A percentile compares a stretch with the other conserved stretches of the same genome.
Evolutionary conservation across 352 stramenopile genomes (phyloP).

Genomic region (Thalassiosira hispida): DNA sequence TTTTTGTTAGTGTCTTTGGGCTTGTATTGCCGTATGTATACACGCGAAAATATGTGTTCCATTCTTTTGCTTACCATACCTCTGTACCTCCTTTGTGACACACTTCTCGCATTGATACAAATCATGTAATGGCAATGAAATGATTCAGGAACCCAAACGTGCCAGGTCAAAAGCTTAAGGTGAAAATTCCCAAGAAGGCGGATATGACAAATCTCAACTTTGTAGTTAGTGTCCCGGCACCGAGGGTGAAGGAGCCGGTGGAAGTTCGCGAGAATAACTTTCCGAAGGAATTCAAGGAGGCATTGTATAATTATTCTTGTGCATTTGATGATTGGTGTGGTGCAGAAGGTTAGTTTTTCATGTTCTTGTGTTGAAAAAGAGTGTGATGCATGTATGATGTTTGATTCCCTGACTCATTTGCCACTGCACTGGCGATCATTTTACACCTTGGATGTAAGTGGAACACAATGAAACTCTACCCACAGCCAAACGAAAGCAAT

Average conservation of each 20-base stretch:
- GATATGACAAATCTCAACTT: constrained; percentile 61
- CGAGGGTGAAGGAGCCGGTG: constrained; percentile 34
- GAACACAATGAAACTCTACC: constrained; percentile 40
- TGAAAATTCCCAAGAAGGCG: constrained; percentile 73
- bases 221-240: constrained; percentile 74
- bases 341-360: constrained; percentile 48
- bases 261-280: constrained; percentile 73
- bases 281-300: constrained; percentile 65
- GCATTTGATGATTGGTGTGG: constrained; percentile 76
- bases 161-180: constrained; percentile 73
- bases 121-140: neutral
- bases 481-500: constrained; percentile 53
- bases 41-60: neutral
- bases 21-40: neutral
- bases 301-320: constrained; percentile 68
- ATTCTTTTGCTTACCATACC: neutral
- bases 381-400: too few relatives aligned
- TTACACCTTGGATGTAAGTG: neutral
- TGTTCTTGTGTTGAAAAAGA: neutral
- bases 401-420: neutral
- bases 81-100: neutral
- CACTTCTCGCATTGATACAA: too few relatives aligned
- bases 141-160: constrained; percentile 74
- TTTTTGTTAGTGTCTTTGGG: constrained; percentile 13
- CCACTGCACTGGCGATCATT: neutral